A percentile compares a stretch with the other conserved stretches of the same genome.
Conservation (phyloP, 768 basidiomycete species). For the Suillus cothurnatus region DNA sequence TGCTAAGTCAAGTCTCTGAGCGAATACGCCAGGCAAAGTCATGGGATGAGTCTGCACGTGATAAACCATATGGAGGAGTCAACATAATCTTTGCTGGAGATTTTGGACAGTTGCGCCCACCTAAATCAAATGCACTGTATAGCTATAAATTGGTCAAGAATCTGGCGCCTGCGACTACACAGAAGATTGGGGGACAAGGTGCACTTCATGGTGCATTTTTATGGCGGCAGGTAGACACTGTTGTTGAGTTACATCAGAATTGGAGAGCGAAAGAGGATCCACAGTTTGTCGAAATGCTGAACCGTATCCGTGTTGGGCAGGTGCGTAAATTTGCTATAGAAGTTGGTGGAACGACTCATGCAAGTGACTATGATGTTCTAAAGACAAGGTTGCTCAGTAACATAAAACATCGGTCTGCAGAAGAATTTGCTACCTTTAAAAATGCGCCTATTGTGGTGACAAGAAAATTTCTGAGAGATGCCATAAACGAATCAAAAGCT, state of each 20-base stretch:
- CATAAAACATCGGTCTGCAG: fast-evolving
- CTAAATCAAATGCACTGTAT: no score
- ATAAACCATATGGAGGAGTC: neutral
- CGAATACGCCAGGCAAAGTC: neutral
- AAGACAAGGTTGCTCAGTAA: neutral
- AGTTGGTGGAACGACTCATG: no score
- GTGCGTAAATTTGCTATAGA: no score
- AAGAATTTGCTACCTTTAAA: neutral
- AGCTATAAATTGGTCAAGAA: no score
- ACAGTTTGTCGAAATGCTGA: neutral
- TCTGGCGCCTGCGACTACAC: no score
- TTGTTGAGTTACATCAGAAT: no score
- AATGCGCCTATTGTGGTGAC: neutral
- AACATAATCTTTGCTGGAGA: neutral
- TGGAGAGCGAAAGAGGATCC: conserved; percentile 24
- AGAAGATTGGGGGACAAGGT: no score
- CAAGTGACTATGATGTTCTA: neutral
- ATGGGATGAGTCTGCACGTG: neutral
- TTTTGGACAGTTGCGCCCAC: neutral
- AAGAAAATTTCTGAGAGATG: neutral
- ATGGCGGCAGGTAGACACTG: no score
- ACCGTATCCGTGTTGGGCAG: neutral
- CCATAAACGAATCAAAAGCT: neutral
- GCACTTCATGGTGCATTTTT: no score
- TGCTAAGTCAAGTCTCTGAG: neutral